Evolutionary conservation across 2,329 filamentous ascomycete species (phyloP), one percentile per base, ranked within the genome.

Genomic region (Allantophomopsis lycopodina): DNA sequence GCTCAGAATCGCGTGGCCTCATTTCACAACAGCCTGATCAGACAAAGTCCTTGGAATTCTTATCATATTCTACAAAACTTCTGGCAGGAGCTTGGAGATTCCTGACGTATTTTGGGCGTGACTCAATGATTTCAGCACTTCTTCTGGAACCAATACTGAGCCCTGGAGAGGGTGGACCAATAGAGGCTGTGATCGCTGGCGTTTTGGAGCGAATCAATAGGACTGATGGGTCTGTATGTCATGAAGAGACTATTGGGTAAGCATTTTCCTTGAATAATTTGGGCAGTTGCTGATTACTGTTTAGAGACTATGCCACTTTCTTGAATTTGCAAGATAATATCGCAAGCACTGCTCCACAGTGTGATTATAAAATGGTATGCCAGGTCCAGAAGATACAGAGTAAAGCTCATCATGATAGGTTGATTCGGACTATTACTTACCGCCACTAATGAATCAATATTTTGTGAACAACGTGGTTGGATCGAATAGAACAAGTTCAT

Each of bases 81-180:
- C 60, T 78, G 2, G 76, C 77, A 2, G 76, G 76, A 10, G 73
- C 71, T 4, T 81, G 75, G 76, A 60, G 74, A 2, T 81, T 79
- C 47, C 54, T 81, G 35, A 80, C 76, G 0, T 81, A 80, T 49
- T 80, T 81, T 55, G 76, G 75, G 0, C 66, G 76, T 10, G 76
- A 82, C 49, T 75, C 68, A 44, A 75, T 79, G 63, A 76, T 81
- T 32, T 63, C 71, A 1, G 60, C 69, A 12, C 61, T 80, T 0
- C 57, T 81, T 1, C 58, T 79, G 21, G 66, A 75, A 41, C 65
- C 71, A 0, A 61, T 79, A 0, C 58, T 81, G 1, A 76, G 70
- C 38, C 59, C 65, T 34, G 73, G 71, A 0, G 58, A 71, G 31
- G 66, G 60, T 0, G 65, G 71, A 3, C 66, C 73, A 0, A 61